Base-by-base conservation (phyloP, 1,284 basidiomycete genomes). In the Apiotrichum siamense region DNA sequence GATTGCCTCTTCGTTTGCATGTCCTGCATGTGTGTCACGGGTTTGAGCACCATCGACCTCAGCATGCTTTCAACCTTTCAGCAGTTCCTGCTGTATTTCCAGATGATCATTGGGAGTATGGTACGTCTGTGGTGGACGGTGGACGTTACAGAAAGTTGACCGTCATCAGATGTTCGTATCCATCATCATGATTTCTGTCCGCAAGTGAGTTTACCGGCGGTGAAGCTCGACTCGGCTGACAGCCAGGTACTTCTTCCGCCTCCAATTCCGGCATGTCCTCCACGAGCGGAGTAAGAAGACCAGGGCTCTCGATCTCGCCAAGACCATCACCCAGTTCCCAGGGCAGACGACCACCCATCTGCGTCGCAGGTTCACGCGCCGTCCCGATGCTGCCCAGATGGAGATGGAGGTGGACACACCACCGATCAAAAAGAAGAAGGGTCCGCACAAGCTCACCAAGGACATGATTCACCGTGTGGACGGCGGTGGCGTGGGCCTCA, bases 381-480 rank as follows among this genome's bases (percentile, higher is more conserved):
- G 36, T 10, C 43, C 35, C 3, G 24, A 25, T 3, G 27, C 24
- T 12, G 23, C 15, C 7, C 45, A 32, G 12, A 12, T 37, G 15
- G 47, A 43, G 24, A 13, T 11, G 18, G 31, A 21, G 31, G n/a
- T 37, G 37, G 25, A 23, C 15, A 4, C 33, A 18, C 4, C 43
- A 36, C n/a, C 42, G 38, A 36, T 25, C 37, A 58, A 59, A 45
- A 60, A 60, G 45, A 70, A 70, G 61, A 70, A 73, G 58, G 64
- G 57, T 55, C 66, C 55, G 41, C 57, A 62, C 13, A 73, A 68
- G 50, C 53, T 92, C n/a, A 76, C 80, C 36, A 78, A 85, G 29
- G 84, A 88, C 55, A 93, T 93, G 90, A 92, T 94, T 61, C 82
- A 84, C 36, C 78, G 89, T 33, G 81, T 88, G 73, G 76, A 77